Evolutionary conservation across 129 eudicot genomes (phyloP), one percentile per base, ranked within the genome.

Genomic region (Rutidosis leptorrhynchoides): DNA sequence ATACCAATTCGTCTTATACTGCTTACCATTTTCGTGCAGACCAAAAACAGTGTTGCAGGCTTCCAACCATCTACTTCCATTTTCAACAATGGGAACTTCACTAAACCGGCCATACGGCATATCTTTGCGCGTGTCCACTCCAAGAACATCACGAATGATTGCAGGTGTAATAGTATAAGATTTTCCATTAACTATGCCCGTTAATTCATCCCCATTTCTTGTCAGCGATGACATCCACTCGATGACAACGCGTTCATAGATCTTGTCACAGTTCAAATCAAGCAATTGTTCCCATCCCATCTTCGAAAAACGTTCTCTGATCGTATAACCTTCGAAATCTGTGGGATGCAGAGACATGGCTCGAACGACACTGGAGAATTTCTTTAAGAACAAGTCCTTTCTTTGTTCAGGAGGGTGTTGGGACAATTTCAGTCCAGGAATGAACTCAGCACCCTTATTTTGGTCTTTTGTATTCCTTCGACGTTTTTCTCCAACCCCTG

Each of bases 261-360:
- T 25, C 33, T 43, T 64, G 37, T 43, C 69, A 64, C 69, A 64
- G 0, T 26, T 14, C 4, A 64, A 16, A 23, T 43, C 43, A 6
- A 64, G 69, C 69, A 64, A 15, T 10, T 43, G 37, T 24, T 43
- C 55, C 69, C 56, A 64, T 4, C 56, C 56, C 56, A 43, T 43
- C 12, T 16, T 43, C 15, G 9, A 7, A 64, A 64, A 64, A 25
- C 40, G 24, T 24, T 64, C 69, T 42, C 56, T 64, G 37, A 64
- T 22, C 5, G 56, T 64, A 42, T 43, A 64, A 42, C 69, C 56
- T 16, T 42, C 37, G 6, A 64, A 64, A 5, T 64, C n/a, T 8
- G 56, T 42, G 0, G 69, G 69, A 23, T 63, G 33, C 20, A 55
- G 14, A 11, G 61, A 55, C 33, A 3, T 3, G n/a, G 61, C 32